Evolutionary conservation across 768 basidiomycete species (phyloP), one percentile per base, ranked within the genome.

Genomic region (Asterophora lycoperdoides): DNA sequence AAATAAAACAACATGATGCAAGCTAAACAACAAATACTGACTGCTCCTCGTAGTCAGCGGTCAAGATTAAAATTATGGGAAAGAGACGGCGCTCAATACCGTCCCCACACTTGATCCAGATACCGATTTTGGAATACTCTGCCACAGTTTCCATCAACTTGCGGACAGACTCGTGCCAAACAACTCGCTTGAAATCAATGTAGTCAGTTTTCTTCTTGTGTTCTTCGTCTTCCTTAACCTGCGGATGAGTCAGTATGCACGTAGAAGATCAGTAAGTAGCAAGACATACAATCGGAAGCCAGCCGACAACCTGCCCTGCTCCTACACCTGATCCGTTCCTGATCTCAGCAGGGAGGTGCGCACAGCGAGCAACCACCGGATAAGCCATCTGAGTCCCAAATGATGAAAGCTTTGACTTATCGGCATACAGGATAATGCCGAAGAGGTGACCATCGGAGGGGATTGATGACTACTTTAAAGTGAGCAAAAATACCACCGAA

Each of bases 1-100:
- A 15, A 37, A 37, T 5, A 19, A 15, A 37, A 19, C 13, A 14
- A 15, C 5, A 37, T 15, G 15, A 37, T 2, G 9, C 8, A 15
- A 9, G 18, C 3, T 37, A 23, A 23, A 23, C 3, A 23, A 23
- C n/a, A 8, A 37, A 15, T 23, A 43, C 69, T 14, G 61, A 77
- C 75, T 71, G 68, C 60, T 78, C 74, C 49, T 77, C 67, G 42
- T 73, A 77, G 45, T 77, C 72, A 6, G 66, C 65, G 6, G 66
- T 69, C 0, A 74, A 53, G 4, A 75, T 71, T 0, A 72, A 36
- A 18, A 77, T 56, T 8, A 69, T 29, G 1, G 70, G 72, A 20
- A 63, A 74, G 0, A 77, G 34, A 13, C 33, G 52, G 0, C 56
- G 61, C 1, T 19, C 2, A 11, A 67, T 51, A 3, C 55, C 53